Evolutionary conservation across 306 rosid genomes (phyloP), one percentile per base, ranked within the genome.

Genomic region (Cucurbita maxima): DNA sequence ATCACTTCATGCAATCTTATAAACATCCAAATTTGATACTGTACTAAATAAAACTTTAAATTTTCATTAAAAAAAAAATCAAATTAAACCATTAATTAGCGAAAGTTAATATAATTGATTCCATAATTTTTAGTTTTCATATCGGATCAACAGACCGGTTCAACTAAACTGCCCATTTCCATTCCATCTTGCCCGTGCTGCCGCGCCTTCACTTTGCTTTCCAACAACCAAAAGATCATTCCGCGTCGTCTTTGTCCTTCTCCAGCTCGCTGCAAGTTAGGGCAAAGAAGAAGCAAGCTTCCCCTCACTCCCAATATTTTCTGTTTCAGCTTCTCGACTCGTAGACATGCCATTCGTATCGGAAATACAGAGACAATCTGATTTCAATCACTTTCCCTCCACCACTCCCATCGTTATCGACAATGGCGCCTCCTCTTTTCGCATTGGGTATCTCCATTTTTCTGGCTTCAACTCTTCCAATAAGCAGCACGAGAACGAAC

Each of bases 351-450:
- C 95, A 11, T 87, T 86, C 81, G 58, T 88, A 54, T 88, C 96
- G 18, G 72, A 77, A 75, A 79, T 88, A 15, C 56, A 85, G 45
- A 81, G 96, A 4, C 96, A 90, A 74, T 72, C 87, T 2, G 96
- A 86, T 76, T 90, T 85, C 90, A 37, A 61, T 51, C 78, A 72
- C 80, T 81, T 90, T 79, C 53, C 83, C 30, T 54, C 92, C 20
- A n/a, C 81, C 63, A 85, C 90, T 58, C 96, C 96, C 18, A 79
- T 90, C 61, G 96, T 88, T 38, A 90, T 90, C 79, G 96, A 90
- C 90, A 88, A 90, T 78, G 96, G 96, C 79, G 92, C 95, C 12
- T 90, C 95, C 61, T 85, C 88, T 80, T 90, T 90, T 37, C 96
- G 95, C 61, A 88, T 88, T 22, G 96, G 96, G 95, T 90, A 82